Conservation (phyloP, 352 stramenopile species). For the Phytophthora syringae region DNA sequence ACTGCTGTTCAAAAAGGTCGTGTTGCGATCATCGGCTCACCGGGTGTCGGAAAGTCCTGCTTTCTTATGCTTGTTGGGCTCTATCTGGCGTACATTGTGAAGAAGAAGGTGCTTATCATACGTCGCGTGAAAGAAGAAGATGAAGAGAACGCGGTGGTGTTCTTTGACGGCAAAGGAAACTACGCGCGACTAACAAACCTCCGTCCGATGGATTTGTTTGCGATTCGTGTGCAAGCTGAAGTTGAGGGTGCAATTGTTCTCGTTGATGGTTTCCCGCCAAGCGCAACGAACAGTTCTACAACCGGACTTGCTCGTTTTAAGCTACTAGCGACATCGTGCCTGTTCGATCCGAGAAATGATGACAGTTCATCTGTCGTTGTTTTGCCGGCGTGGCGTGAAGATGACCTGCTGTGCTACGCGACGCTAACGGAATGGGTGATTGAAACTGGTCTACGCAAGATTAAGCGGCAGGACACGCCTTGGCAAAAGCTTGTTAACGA, state of each 20-base stretch:
- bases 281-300: too few relatives aligned
- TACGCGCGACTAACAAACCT: too few relatives aligned
- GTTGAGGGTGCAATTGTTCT: too few relatives aligned
- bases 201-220: too few relatives aligned
- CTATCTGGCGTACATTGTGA: neutral
- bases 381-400: constrained; percentile 27
- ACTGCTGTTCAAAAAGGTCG: neutral
- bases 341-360: constrained; percentile 27
- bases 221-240: too few relatives aligned
- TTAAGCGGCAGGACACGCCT: neutral
- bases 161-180: too few relatives aligned
- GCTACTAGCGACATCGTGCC: constrained; percentile 28
- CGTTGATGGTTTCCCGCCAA: too few relatives aligned
- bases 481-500: constrained; percentile 4
- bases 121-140: constrained; percentile 12
- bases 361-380: constrained; percentile 25
- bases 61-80: neutral
- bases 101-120: constrained; percentile 9
- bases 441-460: constrained; percentile 20
- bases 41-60: constrained; percentile 1
- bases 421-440: constrained; percentile 28
- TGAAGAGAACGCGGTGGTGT: too few relatives aligned
- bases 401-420: constrained; percentile 28
- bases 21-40: constrained; percentile 1
- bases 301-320: too few relatives aligned